These are phyloP conservation scores for Botrytis squamosa DNA, from an alignment of 2,329 filamentous ascomycete species.

Conservation along the genomic window DNA sequence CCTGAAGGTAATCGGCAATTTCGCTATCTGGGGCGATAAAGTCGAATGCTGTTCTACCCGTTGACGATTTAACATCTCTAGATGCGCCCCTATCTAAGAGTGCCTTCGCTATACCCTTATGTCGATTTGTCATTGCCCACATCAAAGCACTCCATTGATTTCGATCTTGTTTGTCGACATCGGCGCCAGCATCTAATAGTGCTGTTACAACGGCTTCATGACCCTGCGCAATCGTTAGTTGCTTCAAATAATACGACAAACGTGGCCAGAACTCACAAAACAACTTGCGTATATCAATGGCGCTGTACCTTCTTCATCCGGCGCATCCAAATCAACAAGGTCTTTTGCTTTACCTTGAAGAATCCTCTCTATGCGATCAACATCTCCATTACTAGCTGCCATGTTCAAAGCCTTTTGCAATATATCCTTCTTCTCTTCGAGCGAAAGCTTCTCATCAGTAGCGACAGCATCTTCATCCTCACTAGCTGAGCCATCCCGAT, in stretches of 20 bases:
- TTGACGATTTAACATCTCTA: constrained; percentile 92
- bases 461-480: constrained; percentile 80
- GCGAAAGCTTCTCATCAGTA: constrained; percentile 68
- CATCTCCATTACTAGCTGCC: constrained; percentile 94
- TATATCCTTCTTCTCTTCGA: constrained; percentile 74
- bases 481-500: constrained; percentile 69
- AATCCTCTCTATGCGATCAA: constrained; percentile 74
- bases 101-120: constrained; percentile 92
- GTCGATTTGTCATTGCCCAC: constrained; percentile 99
- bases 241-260: not conserved
- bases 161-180: constrained; percentile 89
- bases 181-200: constrained; percentile 79
- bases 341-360: constrained; percentile 70
- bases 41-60: constrained; percentile 90
- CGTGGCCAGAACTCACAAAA: constrained; percentile 62
- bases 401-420: constrained; percentile 89
- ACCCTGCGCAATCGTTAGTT: constrained; percentile 52
- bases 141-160: constrained; percentile 98
- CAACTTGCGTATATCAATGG: constrained; percentile 97
- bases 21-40: constrained; percentile 95
- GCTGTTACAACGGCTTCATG: constrained; percentile 85
- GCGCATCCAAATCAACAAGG: constrained; percentile 80
- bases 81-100: constrained; percentile 91
- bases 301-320: constrained; percentile 94
- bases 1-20: constrained; percentile 91